Percentiles rank a stretch among this genome's conserved stretches.
Evolutionary conservation across 1,139 yeast genomes (phyloP).

Genomic region (Nadsonia commutata): DNA sequence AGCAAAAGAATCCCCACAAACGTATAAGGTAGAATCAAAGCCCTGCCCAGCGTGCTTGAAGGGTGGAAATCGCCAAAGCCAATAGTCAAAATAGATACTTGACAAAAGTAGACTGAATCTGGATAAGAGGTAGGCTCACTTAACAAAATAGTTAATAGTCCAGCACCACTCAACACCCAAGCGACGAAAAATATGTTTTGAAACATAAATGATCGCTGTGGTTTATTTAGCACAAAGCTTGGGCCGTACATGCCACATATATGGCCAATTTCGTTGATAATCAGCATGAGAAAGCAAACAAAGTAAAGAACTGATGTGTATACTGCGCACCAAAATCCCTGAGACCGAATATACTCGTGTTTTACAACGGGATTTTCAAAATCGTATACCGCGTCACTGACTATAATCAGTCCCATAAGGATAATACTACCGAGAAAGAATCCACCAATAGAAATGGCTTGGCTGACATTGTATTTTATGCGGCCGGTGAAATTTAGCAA

Average conservation of each 20-base stretch:
- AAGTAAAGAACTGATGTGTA: conserved; percentile 49
- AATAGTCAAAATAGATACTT: conserved; percentile 58
- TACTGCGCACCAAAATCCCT: conserved; percentile 69
- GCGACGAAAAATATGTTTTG: conserved; percentile 49
- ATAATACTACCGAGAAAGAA: conserved; percentile 46
- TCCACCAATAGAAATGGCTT: conserved; percentile 42
- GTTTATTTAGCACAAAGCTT: conserved; percentile 44
- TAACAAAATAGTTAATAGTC: conserved; percentile 33
- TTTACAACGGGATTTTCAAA: conserved; percentile 2
- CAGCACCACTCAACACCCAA: conserved; percentile 63
- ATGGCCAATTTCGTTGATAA: conserved; percentile 49
- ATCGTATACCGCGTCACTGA: conserved; percentile 19
- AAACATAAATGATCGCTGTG: conserved; percentile 59
- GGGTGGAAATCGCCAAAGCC: conserved; percentile 72
- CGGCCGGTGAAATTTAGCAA: conserved; percentile 51
- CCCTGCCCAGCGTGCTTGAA: conserved; percentile 34
- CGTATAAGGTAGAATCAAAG: conserved; percentile 46
- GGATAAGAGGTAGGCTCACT: conserved; percentile 33
- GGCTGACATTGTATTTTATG: conserved; percentile 42
- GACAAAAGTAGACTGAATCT: conserved; percentile 51
- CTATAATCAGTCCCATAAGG: conserved; percentile 34
- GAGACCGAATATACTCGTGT: conserved; percentile 23
- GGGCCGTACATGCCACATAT: conserved; percentile 47
- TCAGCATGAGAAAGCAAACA: conserved; percentile 36
- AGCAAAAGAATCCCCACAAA: conserved; percentile 53